Evolutionary conservation across 2,329 filamentous ascomycete species (phyloP).

Genomic region (Pseudocercospora cruenta): DNA sequence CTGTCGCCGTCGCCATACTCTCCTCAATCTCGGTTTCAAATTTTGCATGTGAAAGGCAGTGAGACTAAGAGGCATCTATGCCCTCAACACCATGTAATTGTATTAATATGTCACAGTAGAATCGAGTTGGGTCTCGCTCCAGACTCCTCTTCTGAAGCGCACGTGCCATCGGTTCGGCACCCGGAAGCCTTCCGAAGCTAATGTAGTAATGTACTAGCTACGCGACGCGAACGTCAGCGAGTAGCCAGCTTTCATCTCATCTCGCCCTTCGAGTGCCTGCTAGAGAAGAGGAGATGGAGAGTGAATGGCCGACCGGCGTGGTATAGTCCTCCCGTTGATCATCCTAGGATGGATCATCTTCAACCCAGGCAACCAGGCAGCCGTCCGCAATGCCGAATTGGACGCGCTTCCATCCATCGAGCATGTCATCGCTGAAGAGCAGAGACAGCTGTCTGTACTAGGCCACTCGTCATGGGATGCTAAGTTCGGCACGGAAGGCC

Average conservation of each 20-base stretch:
- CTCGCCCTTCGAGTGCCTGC: slow-evolving; percentile 5
- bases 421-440: slow-evolving; percentile 55
- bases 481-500: slow-evolving; percentile 53
- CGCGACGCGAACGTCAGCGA: too few relatives aligned
- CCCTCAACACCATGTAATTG: too few relatives aligned
- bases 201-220: too few relatives aligned
- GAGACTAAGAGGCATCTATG: not conserved
- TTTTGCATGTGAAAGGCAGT: not conserved
- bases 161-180: not conserved
- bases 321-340: slow-evolving; percentile 52
- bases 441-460: slow-evolving; percentile 53
- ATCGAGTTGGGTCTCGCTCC: too few relatives aligned
- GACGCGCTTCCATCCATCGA: slow-evolving; percentile 51
- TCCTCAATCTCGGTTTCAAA: not conserved
- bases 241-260: not conserved
- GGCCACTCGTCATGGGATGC: slow-evolving; percentile 54
- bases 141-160: not conserved
- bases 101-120: too few relatives aligned
- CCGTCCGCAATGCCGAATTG: slow-evolving; percentile 36
- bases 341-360: slow-evolving; percentile 59
- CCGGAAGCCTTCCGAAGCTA: not conserved
- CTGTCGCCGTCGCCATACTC: too few relatives aligned
- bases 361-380: slow-evolving; percentile 47
- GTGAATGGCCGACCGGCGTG: slow-evolving; percentile 48
- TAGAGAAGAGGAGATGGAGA: slow-evolving; percentile 14